Base-by-base conservation (phyloP, 257 asterid species). In the Ophiorrhiza pumila region DNA sequence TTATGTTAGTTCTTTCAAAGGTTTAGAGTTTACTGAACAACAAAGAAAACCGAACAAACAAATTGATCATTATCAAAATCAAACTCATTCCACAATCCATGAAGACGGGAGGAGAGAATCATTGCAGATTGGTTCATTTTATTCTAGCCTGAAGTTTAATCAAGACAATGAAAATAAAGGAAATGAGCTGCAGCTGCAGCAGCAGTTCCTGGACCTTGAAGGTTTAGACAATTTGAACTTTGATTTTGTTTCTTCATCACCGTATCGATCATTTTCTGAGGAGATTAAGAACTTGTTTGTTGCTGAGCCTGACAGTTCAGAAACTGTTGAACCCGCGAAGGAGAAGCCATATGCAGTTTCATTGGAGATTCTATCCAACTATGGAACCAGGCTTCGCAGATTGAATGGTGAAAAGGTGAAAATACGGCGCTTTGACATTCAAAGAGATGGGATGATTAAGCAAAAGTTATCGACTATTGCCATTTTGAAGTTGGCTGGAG, bases 401-500 rank as follows among this genome's bases (percentile, higher is more conserved):
- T 57, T 84, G 4, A 63, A 69, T 0, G 76, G 82, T 3, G 77
- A 76, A 67, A 46, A 62, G 18, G 71, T 72, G 64, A 76, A 50
- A 31, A 35, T 68, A 23, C 56, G 65, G 4, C 74, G 45, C 25
- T 64, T 53, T 55, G 76, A 46, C 15, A 27, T 41, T 3, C 71
- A 37, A 59, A 7, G 42, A 29, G 41, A 4, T n/a, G 49, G 67
- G 63, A 37, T 8, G 35, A 69, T 14, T 8, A 29, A 42, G 57
- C 58, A 47, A 46, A 67, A 71, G 20, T 27, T 74, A 41, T 76
- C 87, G 3, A 68, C 82, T 2, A 75, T 71, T 63, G 81, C 67
- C 5, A 85, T 87, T 67, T 70, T 83, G 17, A 73, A 74, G 53
- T 27, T 90, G 46, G 92, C 90, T 56, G 89, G 88, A 67, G 83